Conservation (phyloP, 2,329 filamentous ascomycete genomes). For the Exserohilum rostratum region DNA sequence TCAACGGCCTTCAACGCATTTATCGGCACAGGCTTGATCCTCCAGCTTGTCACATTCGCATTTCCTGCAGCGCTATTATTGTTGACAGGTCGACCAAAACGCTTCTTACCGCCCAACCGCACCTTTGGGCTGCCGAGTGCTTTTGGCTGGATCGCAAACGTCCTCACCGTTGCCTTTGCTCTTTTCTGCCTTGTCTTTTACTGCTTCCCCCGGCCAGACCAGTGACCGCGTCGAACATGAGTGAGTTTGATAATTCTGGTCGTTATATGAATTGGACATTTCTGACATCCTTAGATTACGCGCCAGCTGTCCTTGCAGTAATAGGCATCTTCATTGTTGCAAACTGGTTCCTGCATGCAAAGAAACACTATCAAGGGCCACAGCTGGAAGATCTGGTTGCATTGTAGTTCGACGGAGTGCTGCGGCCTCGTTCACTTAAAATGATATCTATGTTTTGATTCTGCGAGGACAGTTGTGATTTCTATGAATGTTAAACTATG, state of each 20-base stretch:
- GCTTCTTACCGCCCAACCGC: neutral
- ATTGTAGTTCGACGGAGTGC: neutral
- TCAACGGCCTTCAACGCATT: neutral
- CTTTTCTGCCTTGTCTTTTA: neutral
- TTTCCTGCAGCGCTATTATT: neutral
- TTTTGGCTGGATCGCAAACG: neutral
- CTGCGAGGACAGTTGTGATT: neutral
- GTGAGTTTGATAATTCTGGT: neutral
- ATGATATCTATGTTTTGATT: neutral
- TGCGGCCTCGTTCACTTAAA: neutral
- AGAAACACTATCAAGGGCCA: neutral
- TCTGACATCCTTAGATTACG: neutral
- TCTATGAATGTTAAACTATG: neutral
- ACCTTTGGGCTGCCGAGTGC: neutral
- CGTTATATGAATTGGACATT: neutral
- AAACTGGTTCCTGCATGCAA: neutral
- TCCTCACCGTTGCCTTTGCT: neutral
- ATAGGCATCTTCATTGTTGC: neutral
- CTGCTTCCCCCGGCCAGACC: neutral
- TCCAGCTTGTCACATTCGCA: neutral
- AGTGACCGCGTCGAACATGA: neutral
- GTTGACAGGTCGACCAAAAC: neutral
- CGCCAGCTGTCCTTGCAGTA: neutral
- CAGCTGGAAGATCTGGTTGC: neutral
- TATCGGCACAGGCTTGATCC: neutral